Conservation (phyloP, 306 rosid species). For the Clitoria ternatea region DNA sequence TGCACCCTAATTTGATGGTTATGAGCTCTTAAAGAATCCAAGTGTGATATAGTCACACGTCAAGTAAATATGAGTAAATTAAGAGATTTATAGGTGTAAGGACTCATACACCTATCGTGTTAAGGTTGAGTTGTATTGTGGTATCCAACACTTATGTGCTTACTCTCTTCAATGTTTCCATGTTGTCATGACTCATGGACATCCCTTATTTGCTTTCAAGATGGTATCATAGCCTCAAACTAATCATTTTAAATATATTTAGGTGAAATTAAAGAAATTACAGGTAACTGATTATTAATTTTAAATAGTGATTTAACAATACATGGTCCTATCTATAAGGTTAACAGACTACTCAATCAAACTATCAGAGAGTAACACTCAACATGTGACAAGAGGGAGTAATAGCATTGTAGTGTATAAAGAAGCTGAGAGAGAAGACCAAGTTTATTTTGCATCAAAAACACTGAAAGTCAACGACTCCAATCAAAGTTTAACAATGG, state of each 20-base stretch:
- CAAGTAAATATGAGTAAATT: too few relatives aligned
- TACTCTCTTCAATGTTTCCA: too few relatives aligned
- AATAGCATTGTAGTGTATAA: not conserved
- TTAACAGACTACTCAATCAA: not conserved
- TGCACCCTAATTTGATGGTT: not conserved
- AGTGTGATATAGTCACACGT: too few relatives aligned
- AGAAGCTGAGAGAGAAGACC: not conserved
- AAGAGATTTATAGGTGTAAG: too few relatives aligned
- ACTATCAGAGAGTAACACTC: not conserved
- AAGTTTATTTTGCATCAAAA: not conserved
- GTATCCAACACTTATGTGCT: too few relatives aligned
- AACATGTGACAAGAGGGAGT: not conserved
- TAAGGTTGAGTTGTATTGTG: too few relatives aligned
- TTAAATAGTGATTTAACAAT: not conserved
- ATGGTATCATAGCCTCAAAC: too few relatives aligned
- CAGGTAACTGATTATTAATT: not conserved
- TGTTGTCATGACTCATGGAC: too few relatives aligned
- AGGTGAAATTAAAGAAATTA: not conserved
- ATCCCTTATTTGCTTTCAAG: too few relatives aligned
- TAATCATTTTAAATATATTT: not conserved
- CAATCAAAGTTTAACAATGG: slow-evolving; percentile 26
- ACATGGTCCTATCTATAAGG: not conserved
- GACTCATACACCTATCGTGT: too few relatives aligned
- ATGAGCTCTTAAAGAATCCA: too few relatives aligned
- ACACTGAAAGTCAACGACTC: not conserved